These are phyloP conservation scores for Petunia hybrid DNA, from an alignment of 305 asterid species.

Conservation along the genomic window DNA sequence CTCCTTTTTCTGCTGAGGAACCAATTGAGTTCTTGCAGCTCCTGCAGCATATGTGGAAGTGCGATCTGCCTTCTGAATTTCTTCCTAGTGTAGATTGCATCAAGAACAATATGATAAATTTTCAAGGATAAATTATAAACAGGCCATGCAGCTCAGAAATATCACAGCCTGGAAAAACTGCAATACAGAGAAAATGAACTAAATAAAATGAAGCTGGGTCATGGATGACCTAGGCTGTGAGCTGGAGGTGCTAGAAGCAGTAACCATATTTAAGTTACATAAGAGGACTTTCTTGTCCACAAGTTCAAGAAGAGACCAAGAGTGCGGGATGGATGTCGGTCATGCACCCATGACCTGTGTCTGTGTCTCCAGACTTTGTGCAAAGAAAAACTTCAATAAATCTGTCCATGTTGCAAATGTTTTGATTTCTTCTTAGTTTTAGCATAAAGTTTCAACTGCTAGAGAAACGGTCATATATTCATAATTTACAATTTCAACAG, in stretches of 20 bases:
- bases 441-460: neutral
- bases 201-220: constrained; percentile 25
- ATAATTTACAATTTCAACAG: neutral
- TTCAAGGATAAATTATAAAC: constrained; percentile 30
- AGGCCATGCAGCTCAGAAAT: constrained; percentile 34
- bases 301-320: neutral
- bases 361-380: neutral
- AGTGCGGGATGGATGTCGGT: neutral
- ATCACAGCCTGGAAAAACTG: constrained; percentile 34
- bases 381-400: neutral
- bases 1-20: constrained; percentile 71
- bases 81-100: constrained; percentile 62
- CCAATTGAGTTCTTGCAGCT: constrained; percentile 52
- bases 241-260: constrained; percentile 15
- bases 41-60: constrained; percentile 47
- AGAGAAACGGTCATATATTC: neutral
- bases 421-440: neutral
- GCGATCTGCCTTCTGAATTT: constrained; percentile 56
- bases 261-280: neutral
- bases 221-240: neutral
- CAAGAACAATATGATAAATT: constrained; percentile 16
- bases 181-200: constrained; percentile 26
- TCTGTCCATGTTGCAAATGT: neutral
- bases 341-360: neutral
- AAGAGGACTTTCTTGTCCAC: constrained; percentile 12